Base-by-base conservation (phyloP, 2,329 filamentous ascomycete genomes). In the Colletotrichum zoysiae region DNA sequence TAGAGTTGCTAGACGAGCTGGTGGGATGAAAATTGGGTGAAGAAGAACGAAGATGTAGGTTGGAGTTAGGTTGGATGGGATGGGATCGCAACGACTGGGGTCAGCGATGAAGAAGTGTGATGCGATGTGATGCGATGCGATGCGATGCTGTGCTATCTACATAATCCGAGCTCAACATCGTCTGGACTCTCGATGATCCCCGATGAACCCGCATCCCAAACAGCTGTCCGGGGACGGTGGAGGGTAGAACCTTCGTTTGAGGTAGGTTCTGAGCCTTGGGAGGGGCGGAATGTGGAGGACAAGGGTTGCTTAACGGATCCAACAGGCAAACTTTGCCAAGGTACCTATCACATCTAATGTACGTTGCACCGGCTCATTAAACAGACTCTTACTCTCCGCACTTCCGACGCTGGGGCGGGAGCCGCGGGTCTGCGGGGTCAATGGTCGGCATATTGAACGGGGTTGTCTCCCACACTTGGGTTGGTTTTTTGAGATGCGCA, bases 271-370 rank as follows among this genome's bases (percentile, higher is more conserved):
- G 64, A 57, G 9, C 18, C n/a, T 6, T 30, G 56, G 57, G 44
- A 30, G 64, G 50, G 65, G 46, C 65, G 70, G 70, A 71, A 71
- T 69, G 70, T 71, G 70, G 70, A 35, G 70, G 70, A 20, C 70
- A 59, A 33, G 65, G 70, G 53, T 65, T 56, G n/a, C 6, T 42
- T n/a, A 2, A 30, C 53, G 35, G 53, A n/a, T 44, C 38, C 23
- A 30, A 44, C n/a, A 16, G 30, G 23, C 38, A 14, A 14, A 26
- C 20, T 18, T 26, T 62, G 42, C 56, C 35, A 48, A 44, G 50
- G 35, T 57, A n/a, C 26, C 40, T 35, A 18, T 20, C 12, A 9
- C 18, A 53, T 26, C n/a, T 48, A n/a, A n/a, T n/a, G n/a, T n/a
- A 48, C 48, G 38, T 51, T 48, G 40, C 48, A 62, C 53, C 6